Conservation (phyloP, 1,284 basidiomycete genomes). For the Gastroboletus turbinatus region DNA sequence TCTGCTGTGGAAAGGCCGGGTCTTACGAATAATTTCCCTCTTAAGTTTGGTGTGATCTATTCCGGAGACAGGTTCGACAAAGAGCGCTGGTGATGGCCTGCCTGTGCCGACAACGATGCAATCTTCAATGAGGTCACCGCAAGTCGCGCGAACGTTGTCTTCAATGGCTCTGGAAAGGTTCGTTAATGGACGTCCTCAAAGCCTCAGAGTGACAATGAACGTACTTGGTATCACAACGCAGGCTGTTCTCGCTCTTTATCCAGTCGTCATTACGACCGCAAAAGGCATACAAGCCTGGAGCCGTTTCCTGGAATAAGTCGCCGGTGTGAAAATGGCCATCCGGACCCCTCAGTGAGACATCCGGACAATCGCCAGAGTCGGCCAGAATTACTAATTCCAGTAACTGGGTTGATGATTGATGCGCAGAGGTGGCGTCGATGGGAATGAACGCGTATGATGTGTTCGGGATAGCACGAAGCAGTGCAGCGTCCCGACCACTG, state of each 20-base stretch:
- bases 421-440: conserved; percentile 41
- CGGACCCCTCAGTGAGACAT: conserved; percentile 50
- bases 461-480: conserved; percentile 54
- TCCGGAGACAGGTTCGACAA: conserved; percentile 57
- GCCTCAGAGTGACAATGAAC: conserved; percentile 9
- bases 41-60: conserved; percentile 53
- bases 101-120: conserved; percentile 68
- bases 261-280: conserved; percentile 74
- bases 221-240: conserved; percentile 72
- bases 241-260: conserved; percentile 74
- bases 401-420: conserved; percentile 53
- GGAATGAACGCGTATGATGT: conserved; percentile 61
- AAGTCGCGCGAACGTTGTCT: conserved; percentile 60
- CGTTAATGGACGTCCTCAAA: conserved; percentile 7
- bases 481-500: conserved; percentile 42
- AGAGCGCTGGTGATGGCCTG: conserved; percentile 64
- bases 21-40: conserved; percentile 65
- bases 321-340: conserved; percentile 76
- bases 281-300: conserved; percentile 55
- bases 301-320: conserved; percentile 64
- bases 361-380: conserved; percentile 65
- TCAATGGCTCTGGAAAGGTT: conserved; percentile 54
- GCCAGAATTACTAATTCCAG: conserved; percentile 65
- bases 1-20: conserved; percentile 58
- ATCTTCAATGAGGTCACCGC: conserved; percentile 53